Evolutionary conservation across 1,284 basidiomycete species (phyloP), one percentile per base, ranked within the genome.

Genomic region (Moesziomyces sp.): DNA sequence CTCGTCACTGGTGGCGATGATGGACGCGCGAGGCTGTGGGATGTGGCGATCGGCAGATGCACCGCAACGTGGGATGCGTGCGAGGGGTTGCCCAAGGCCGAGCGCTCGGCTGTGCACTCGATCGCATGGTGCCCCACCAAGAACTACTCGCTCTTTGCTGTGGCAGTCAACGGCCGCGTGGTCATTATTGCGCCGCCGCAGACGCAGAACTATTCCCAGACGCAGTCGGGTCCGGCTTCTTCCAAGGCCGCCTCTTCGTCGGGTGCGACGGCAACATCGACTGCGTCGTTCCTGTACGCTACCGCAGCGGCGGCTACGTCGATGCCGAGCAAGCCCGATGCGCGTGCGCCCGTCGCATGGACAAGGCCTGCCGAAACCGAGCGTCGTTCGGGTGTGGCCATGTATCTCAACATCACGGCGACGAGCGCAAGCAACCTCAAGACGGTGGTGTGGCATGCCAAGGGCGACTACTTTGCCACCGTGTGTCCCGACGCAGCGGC

Each of bases 401-500:
- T 74, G 63, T 62, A 77, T 62, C 55, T 82, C 40, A 48, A 59
- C 49, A 65, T 82, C 58, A 64, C 64, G 47, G 53, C 73, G 3
- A 19, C 61, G 55, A 42, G 38, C 1, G 92, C 93, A 18, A 93
- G 93, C 8, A 87, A 92, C 48, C 89, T 92, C 10, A 92, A 90
- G 83, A 93, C 97, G 80, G 88, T 98, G 16, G 86, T 91, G 40
- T 99, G 95, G 94, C 97, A 99, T 85, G 88, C 91, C 68, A 91
- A 91, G 81, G 97, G 97, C 54, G 97, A 99, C 85, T 99, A 99
- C 84, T 88, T 99, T 77, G 90, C 96, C 55, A 94, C 93, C 51
- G 94, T 99, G 21, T 73, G 74, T 42, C 70, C 80, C 47, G 79
- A 82, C 23, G 51, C 79, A 1, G 91, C 82, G 85, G 91, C 88